A percentile compares a stretch with the other conserved stretches of the same genome.
Evolutionary conservation across 2,329 filamentous ascomycete genomes (phyloP).

Genomic region (Aspergillus ochraceus): DNA sequence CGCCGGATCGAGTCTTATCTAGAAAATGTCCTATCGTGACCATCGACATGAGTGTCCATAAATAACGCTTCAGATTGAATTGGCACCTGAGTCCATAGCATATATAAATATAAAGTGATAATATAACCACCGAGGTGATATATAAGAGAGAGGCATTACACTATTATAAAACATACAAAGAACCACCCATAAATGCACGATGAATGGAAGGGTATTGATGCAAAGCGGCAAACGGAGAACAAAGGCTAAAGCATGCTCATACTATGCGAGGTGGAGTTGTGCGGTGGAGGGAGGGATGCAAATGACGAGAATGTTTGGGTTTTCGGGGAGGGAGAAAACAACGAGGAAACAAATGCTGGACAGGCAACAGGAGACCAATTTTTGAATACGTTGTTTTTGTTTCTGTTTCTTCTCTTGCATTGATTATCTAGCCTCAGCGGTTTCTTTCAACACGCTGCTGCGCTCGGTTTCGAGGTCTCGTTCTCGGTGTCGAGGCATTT

Average conservation of each 20-base stretch:
- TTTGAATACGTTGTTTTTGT: neutral
- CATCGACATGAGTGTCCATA: conserved; percentile 3
- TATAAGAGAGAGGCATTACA: conserved; percentile 18
- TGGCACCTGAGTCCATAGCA: conserved; percentile 16
- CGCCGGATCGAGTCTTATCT: too few relatives aligned
- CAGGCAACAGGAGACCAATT: neutral
- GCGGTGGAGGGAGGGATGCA: conserved; percentile 3
- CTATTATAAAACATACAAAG: conserved; percentile 18
- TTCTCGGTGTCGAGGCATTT: conserved; percentile 10
- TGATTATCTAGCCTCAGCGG: conserved; percentile 19
- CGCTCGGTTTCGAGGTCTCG: conserved; percentile 26
- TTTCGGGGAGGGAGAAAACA: neutral
- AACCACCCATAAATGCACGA: conserved; percentile 18
- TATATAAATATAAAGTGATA: conserved; percentile 1
- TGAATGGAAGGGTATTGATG: conserved; percentile 18
- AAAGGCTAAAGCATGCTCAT: conserved; percentile 16
- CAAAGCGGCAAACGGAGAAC: conserved; percentile 15
- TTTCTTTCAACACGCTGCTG: conserved; percentile 25
- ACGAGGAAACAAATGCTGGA: conserved; percentile 7
- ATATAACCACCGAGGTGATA: neutral
- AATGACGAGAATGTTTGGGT: conserved; percentile 4
- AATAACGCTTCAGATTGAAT: conserved; percentile 6
- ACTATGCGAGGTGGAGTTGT: conserved; percentile 13
- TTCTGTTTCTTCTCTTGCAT: neutral
- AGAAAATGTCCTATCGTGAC: neutral